phyloP scores from a whole-genome alignment of 306 rosid species.

The Trifolium dubium region DNA sequence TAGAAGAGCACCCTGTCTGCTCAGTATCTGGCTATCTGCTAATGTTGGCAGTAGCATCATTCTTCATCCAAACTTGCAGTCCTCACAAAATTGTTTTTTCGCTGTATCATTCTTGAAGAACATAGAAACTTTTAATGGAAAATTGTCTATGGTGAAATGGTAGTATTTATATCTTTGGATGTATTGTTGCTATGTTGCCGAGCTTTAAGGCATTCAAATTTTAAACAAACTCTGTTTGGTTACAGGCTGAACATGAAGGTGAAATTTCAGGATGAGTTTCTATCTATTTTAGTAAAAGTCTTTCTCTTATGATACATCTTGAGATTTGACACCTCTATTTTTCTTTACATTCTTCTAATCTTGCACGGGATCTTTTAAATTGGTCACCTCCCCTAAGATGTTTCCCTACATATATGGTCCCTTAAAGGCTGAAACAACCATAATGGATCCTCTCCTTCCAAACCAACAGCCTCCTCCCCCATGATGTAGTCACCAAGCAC shows the following conservation, averaged over 20 bases:
- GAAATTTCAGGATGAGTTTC: background rate
- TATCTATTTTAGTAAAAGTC: background rate
- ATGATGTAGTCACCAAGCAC: background rate
- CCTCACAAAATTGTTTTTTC: background rate
- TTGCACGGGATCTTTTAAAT: too few species aligned
- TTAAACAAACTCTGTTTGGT: background rate
- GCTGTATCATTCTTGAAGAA: conserved; percentile 1
- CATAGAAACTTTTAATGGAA: background rate
- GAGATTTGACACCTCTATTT: too few species aligned
- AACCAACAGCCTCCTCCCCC: background rate
- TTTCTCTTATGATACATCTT: too few species aligned
- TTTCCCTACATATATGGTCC: background rate
- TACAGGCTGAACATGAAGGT: background rate
- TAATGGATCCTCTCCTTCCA: too few species aligned
- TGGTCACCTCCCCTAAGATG: background rate
- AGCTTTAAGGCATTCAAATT: background rate
- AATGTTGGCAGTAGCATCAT: background rate
- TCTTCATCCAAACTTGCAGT: background rate
- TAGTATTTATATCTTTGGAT: background rate
- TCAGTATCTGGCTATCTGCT: too few species aligned
- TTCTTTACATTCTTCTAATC: too few species aligned
- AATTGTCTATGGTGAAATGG: background rate
- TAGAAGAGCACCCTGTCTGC: too few species aligned
- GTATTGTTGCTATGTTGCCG: background rate
- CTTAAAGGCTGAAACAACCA: too few species aligned